Base-by-base conservation (phyloP, 2,329 filamentous ascomycete genomes). In the Ilyonectria mors-panacis region DNA sequence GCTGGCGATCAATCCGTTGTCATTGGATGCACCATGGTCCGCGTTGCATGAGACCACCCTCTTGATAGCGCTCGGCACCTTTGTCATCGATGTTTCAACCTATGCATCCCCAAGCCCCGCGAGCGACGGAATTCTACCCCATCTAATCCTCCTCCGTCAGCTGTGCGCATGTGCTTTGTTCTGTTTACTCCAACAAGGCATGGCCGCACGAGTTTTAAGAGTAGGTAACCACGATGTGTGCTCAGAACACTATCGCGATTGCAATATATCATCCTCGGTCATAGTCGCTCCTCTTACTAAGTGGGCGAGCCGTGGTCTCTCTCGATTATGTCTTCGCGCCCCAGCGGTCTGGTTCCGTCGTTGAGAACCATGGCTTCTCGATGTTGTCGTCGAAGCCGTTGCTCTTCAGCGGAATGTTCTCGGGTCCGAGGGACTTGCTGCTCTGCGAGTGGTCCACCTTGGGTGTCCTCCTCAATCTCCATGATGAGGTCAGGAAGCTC, bases 291-390 rank as follows among this genome's bases (percentile, higher is more conserved):
- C 35, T 26, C 60, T 12, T 55, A 47, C 54, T 48, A 79, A 23
- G 73, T 79, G 63, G 82, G 77, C 45, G 82, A 83, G 53, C 82
- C 82, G 51, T 85, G 82, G 42, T 85, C 86, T 68, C 88, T 83
- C 78, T 96, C 91, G 59, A 95, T 93, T 39, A 97, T 97, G 77
- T 97, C 93, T 50, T 89, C 89, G 69, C 90, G 88, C 4, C 88
- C 90, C 50, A 97, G 79, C 1, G 93, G 92, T 35, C 91, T 87
- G 23, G 89, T 93, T n/a, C 93, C 93, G 75, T 97, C 94, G 75
- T 94, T 95, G 63, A 97, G 84, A 21, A 98, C 94, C 88, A 98
- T 95, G 5, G 94, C 94, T 82, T 97, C 94, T 71, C 94, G 87
- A 76, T 95, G 88, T 56, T 93, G 87, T 70, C 94, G 87, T 66